These are phyloP conservation scores for Torulaspora delbrueckii DNA, from an alignment of 805 yeast genomes.

Conservation along the genomic window DNA sequence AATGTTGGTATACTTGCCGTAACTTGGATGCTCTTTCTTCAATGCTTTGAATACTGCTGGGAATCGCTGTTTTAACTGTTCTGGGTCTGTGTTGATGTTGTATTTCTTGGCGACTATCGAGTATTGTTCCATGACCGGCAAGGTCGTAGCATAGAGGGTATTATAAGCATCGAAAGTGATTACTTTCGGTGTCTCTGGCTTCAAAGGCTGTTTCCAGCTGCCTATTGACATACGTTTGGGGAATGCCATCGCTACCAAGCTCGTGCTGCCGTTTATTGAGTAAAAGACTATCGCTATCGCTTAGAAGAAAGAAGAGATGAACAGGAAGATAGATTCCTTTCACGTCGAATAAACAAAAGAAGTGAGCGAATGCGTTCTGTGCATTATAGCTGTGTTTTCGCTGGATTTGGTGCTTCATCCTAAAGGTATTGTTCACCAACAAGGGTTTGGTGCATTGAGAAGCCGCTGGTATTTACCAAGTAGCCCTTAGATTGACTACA, in stretches of 20 bases:
- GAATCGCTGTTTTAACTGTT: constrained; percentile 26
- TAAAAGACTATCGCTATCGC: neutral
- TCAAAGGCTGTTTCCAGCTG: constrained; percentile 10
- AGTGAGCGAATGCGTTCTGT: neutral
- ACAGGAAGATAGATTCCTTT: neutral
- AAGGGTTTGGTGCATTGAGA: no score
- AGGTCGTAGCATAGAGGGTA: constrained; percentile 55
- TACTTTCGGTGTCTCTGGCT: constrained; percentile 38
- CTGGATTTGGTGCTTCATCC: neutral
- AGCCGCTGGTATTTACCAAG: no score
- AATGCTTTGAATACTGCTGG: constrained; percentile 37
- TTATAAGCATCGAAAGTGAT: constrained; percentile 67
- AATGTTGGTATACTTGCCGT: constrained; percentile 45
- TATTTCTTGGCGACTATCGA: constrained; percentile 43
- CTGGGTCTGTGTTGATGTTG: constrained; percentile 37
- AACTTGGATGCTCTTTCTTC: constrained; percentile 48
- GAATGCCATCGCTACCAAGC: constrained; percentile 11
- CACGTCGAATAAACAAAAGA: neutral
- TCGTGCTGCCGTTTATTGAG: neutral
- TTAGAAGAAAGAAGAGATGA: neutral
- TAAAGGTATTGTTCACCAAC: no score
- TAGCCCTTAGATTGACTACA: no score
- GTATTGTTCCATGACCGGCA: constrained; percentile 53
- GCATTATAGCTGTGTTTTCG: neutral
- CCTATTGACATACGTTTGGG: constrained; percentile 15